Base-by-base conservation (phyloP, 176 grass and related monocot genomes). In the Avena eriantha region DNA sequence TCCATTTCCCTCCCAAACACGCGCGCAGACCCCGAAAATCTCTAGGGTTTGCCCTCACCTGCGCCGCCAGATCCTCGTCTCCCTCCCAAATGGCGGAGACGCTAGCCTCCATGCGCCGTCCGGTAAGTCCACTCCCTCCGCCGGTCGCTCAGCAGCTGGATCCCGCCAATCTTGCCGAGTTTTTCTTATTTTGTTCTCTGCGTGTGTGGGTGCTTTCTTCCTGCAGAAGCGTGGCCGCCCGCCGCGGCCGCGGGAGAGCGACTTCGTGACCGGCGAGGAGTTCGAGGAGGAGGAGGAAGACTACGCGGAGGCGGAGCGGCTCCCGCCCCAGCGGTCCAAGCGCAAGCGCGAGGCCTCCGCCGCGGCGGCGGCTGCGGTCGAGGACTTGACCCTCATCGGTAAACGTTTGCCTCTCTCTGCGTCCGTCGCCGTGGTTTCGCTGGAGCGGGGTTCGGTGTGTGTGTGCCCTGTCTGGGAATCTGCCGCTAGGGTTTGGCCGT, bases 221-320 rank as follows among this genome's bases (percentile, higher is more conserved):
- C 7, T 56, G 90, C 90, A 88, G 86, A 88, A 91, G 86, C 81
- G 85, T 4, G 90, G 90, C 51, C 81, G 90, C 22, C 90, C 86
- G 77, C 86, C 86, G 61, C 71, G 68, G 51, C 90, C 77, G 43
- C 82, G 82, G 58, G 50, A 85, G 82, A 82, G 74, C 15, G 43
- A 88, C 70, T 71, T 31, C 61, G 60, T 73, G 43, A 78, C 66
- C 29, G 78, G 78, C 59, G 81, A 68, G n/a, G 85, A 68, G 39
- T 39, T 77, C 10, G 83, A 85, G 49, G 73, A 78, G 3, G 73
- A 76, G 29, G 83, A 85, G 49, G 84, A 79, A 51, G 73, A 70
- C 17, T 51, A 21, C 0, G 60, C 8, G n/a, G 82, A 77, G 10
- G 85, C 67, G 48, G 81, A 76, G 19, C 85, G 69, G 11, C 60